Base-by-base conservation (phyloP, 2,329 filamentous ascomycete genomes). In the Xylaria sp. region DNA sequence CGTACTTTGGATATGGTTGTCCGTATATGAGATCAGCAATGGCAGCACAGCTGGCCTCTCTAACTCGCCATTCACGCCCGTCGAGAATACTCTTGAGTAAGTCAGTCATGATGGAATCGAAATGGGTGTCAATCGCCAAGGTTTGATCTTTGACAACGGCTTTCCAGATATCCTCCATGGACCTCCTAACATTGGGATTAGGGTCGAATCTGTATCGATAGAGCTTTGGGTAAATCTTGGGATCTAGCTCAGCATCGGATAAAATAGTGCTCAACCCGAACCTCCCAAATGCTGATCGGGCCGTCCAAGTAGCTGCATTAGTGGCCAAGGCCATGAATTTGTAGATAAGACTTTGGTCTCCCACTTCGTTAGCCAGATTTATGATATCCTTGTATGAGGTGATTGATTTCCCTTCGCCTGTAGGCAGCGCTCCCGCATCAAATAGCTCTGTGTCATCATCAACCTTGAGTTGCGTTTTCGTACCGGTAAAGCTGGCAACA, bases 301-400 rank as follows among this genome's bases (percentile, higher is more conserved):
- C 96, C 1, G 93, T 94, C 95, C 95, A 99, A 15, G 96, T 96
- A 0, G 94, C 93, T 50, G 96, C 96, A 72, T 97, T 97, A 1
- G 93, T 92, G 2, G 95, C 95, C 69, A 99, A 84, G 0, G 94
- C 94, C 95, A 99, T 99, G 79, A 99, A 98, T 64, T 94, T 92
- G 80, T 99, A 99, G 1, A 98, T 92, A n/a, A 99, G 82, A 69
- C 91, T 94, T 61, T 95, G 94, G 72, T 99, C 94, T 11, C 95
- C 95, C 35, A 97, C 94, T 78, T 99, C 95, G 45, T 94, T 92
- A n/a, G 95, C 95, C 50, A 99, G 82, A 69, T 85, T 95, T 76
- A 99, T 91, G 68, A 99, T 98, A 73, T 99, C 95, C 74, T 96
- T 97, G 80, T 99, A 99, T 0, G 94, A 98, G 0, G 92, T 97